Conservation (phyloP, 164 flowering plant genomes). For the Macadamia tetraphylla region DNA sequence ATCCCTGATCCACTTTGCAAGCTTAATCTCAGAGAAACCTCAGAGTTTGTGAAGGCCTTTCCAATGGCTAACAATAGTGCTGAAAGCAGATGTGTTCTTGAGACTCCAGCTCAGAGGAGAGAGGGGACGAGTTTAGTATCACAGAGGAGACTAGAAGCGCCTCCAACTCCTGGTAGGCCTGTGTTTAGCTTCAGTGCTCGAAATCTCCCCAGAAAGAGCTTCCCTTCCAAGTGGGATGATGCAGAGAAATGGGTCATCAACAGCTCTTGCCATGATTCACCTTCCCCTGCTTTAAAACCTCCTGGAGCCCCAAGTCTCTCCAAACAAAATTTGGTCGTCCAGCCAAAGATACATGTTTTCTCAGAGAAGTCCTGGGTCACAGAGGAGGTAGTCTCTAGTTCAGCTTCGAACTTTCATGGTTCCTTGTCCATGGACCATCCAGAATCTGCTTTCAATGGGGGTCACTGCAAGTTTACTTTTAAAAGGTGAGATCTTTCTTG, state of each 20-base stretch:
- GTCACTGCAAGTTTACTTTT: conserved; percentile 45
- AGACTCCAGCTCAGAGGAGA: conserved; percentile 42
- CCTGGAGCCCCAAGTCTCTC: conserved; percentile 25
- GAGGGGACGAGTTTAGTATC: conserved; percentile 37
- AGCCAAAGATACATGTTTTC: conserved; percentile 36
- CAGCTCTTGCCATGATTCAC: conserved; percentile 65
- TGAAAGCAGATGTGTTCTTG: conserved; percentile 27
- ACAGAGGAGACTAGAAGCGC: conserved; percentile 57
- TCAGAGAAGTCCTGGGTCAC: conserved; percentile 47
- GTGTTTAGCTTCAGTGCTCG: conserved; percentile 66
- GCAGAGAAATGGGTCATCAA: conserved; percentile 89
- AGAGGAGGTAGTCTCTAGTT: conserved; percentile 36
- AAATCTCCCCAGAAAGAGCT: conserved; percentile 44
- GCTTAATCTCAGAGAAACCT: conserved; percentile 76
- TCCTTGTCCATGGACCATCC: conserved; percentile 31
- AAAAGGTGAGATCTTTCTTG: conserved; percentile 48
- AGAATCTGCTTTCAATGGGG: conserved; percentile 40
- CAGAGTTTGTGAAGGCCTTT: conserved; percentile 75
- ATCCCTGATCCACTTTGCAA: conserved; percentile 76
- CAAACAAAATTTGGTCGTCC: conserved; percentile 24
- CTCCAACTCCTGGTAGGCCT: conserved; percentile 85
- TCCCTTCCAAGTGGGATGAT: conserved; percentile 97
- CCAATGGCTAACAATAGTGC: conserved; percentile 33
- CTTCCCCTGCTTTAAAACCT: conserved; percentile 42
- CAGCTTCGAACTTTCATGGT: conserved; percentile 29